phyloP scores from a whole-genome alignment of 495 filamentous ascomycete species.

The Platismatia glauca region DNA sequence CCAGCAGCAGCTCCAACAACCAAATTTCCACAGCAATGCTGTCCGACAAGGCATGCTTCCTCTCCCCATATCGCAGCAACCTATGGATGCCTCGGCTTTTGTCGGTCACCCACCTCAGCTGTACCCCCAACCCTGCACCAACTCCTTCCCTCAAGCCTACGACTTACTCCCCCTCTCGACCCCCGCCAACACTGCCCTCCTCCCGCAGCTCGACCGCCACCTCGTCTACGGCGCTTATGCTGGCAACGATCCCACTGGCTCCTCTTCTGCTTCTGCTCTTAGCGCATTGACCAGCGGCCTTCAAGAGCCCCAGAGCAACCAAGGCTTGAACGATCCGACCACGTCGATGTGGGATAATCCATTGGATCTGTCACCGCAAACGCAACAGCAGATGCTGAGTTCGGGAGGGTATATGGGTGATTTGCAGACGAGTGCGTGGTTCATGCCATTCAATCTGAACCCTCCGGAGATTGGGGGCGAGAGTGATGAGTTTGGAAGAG shows the following conservation, averaged over 20 bases:
- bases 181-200: constrained; percentile 35
- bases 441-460: constrained; percentile 89
- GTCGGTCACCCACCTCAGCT: constrained; percentile 28
- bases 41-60: constrained; percentile 30
- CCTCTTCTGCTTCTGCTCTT: constrained; percentile 20
- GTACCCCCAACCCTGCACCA: constrained; percentile 16
- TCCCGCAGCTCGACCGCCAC: constrained; percentile 63
- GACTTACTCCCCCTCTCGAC: constrained; percentile 35
- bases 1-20: constrained; percentile 25
- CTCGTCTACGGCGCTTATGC: constrained; percentile 70
- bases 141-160: constrained; percentile 25
- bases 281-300: constrained; percentile 15
- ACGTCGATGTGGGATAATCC: constrained; percentile 16
- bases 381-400: constrained; percentile 14
- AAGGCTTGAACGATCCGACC: constrained; percentile 8
- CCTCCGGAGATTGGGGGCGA: constrained; percentile 54
- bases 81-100: constrained; percentile 29
- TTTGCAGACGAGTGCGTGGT: constrained; percentile 67
- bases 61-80: constrained; percentile 31
- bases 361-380: constrained; percentile 9
- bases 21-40: constrained; percentile 3
- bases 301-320: constrained; percentile 4
- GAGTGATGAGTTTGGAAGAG: constrained; percentile 29
- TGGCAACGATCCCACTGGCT: constrained; percentile 46
- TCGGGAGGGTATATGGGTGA: constrained; percentile 15